Base-by-base conservation (phyloP, 2,329 filamentous ascomycete species). In the Nemania sp. region DNA sequence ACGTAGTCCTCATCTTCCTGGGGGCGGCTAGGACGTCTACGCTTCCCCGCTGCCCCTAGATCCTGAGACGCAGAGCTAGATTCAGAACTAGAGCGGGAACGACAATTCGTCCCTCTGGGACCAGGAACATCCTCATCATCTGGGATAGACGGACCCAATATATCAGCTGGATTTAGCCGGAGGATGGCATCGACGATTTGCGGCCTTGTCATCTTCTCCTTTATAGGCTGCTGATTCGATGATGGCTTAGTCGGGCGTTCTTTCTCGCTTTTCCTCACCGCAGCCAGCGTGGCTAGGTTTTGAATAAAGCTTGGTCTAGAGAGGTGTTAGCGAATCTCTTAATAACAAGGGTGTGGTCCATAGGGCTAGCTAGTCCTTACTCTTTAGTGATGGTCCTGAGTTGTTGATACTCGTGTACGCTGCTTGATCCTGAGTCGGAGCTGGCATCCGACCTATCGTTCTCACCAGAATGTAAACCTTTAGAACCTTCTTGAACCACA, bases 221-320 rank as follows among this genome's bases (percentile, higher is more conserved):
- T 73, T 24, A 13, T 24, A 11, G 59, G 38, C 51, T 65, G 60
- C 61, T 72, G 74, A 15, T 70, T 60, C 1, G 66, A 62, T 18
- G 67, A 58, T 38, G 59, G 52, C 22, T 5, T 20, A 5, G 49
- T 66, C 8, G 60, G 43, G 5, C 15, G 45, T 29, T 22, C 51
- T 26, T n/a, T 35, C 58, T 74, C 72, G 35, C 60, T 72, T 59
- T 66, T 67, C 52, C 66, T 75, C 41, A 73, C 69, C 5, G 73
- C 73, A 54, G 71, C 71, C 5, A 78, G 62, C 6, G 64, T 60
- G n/a, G 63, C 59, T 8, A 61, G 43, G 49, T 66, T 69, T 57
- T 73, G 62, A 43, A 77, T 73, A 35, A 75, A 74, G 64, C 66
- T 76, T 52, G 61, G 71, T 45, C 76, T 78, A 49, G 11, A n/a